Conservation (phyloP, 2,329 filamentous ascomycete species). For the Scedosporium apiospermum region DNA sequence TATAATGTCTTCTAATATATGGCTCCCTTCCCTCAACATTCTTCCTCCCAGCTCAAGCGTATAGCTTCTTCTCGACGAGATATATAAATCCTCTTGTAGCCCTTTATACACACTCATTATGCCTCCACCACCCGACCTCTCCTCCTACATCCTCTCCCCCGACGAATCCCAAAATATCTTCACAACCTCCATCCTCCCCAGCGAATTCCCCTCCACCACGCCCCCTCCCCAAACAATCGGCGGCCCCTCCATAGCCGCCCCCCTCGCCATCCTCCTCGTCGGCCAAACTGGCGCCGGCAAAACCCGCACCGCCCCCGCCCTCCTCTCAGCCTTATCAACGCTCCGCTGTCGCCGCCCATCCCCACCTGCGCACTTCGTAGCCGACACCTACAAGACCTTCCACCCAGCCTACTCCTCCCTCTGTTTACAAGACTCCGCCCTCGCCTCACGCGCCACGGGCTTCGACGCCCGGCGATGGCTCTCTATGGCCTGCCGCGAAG, state of each 20-base stretch:
- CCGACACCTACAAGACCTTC: constrained; percentile 39
- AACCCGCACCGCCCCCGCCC: constrained; percentile 29
- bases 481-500: constrained; percentile 24
- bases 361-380: constrained; percentile 29
- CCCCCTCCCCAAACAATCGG: constrained; percentile 6
- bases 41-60: too few species aligned
- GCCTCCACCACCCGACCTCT: constrained; percentile 17
- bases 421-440: constrained; percentile 14
- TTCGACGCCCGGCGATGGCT: constrained; percentile 36
- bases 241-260: constrained; percentile 8
- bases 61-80: not conserved
- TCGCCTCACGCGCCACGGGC: constrained; percentile 28
- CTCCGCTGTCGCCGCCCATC: constrained; percentile 1
- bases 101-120: not conserved
- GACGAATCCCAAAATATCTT: constrained; percentile 22
- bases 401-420: constrained; percentile 29
- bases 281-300: constrained; percentile 42
- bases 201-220: constrained; percentile 18
- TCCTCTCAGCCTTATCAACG: constrained; percentile 22
- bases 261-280: constrained; percentile 32
- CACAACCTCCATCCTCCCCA: constrained; percentile 19
- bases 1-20: too few species aligned
- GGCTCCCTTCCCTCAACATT: too few species aligned
- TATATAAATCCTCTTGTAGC: not conserved
- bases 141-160: constrained; percentile 21